Evolutionary conservation across 345 rosid species (phyloP), one percentile per base, ranked within the genome.

Genomic region (Eucalyptus sp.): DNA sequence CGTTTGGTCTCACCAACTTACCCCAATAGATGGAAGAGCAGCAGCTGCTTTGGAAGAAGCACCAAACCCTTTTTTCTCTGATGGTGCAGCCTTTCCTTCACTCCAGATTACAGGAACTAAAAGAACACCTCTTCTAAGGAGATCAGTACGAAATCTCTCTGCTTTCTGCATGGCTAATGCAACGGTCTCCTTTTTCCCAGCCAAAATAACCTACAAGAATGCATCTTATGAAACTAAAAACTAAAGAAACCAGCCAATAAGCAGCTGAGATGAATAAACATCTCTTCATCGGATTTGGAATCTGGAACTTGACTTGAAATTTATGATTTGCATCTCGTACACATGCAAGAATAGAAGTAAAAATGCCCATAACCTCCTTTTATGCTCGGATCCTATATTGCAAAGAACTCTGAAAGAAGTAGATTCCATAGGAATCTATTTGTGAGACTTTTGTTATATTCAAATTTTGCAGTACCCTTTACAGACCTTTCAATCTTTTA

Each of bases 1-100:
- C 29, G 15, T 76, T 41, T 76, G 29, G 48, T 20, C 31, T 87
- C 43, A 87, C 88, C 85, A 49, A 6, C 89, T 90, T 94, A 97
- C 98, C 97, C 98, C 98, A 87, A 95, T 93, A 11, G 99, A 98
- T 89, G 99, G 97, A 92, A 95, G 98, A 89, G 97, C 92, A 50
- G 92, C 84, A 58, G 94, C 94, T 87, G 96, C 90, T 90, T 92
- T 98, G 50, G 86, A 86, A 88, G 97, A 88, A 88, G 44, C 90
- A 88, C 99, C 99, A 93, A 98, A 98, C 17, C 99, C 99, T 89
- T 96, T 98, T 91, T 94, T 98, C 92, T 93, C 97, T 24, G 89
- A 76, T 89, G 92, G 91, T 5, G 94, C 93, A 91, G 88, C 90
- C 91, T 88, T 95, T 49, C 94, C 94, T 93, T 95, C 96, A 89